Evolutionary conservation across 345 rosid species (phyloP), one percentile per base, ranked within the genome.

Genomic region (Syzygium aromaticum): DNA sequence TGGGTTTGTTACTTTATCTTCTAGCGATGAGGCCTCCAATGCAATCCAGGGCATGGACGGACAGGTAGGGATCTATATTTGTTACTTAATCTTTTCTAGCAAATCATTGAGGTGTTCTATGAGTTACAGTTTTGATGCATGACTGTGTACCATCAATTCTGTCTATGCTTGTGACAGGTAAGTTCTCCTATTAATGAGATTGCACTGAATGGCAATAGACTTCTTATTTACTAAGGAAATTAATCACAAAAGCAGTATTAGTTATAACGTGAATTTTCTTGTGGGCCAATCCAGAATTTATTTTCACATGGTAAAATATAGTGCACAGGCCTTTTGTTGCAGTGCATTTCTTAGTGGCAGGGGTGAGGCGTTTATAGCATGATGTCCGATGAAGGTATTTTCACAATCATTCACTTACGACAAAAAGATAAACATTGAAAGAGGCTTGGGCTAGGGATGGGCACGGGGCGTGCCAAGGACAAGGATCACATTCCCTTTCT

Each of bases 31-130:
- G 52, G 99, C 99, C 38, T 92, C 96, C 53, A 92, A 91, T 91
- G 98, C 99, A 77, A 89, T 97, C 73, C 96, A 96, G 88, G 95
- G 95, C 86, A 88, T 97, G 94, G 98, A 97, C 85, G 99, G 98
- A 51, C 93, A 93, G 97, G 99, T 97, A 91, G 85, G 77, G 43
- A 85, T 82, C 21, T 85, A 85, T 53, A 49, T 80, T 54, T 38
- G 10, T 51, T 78, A 80, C 85, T 54, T 46, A 22, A 27, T 56
- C 9, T 59, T 54, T 43, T 86, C 46, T 46, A 49, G 53, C 25
- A 33, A 57, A 30, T 59, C 16, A 40, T 27, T 84, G 27, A 46
- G 46, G 30, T 52, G 61, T 28, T 84, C 78, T 17, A 16, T 67
- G 78, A 67, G 78, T 67, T 67, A 30, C 43, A 16, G 78, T 67